Base-by-base conservation (phyloP, 768 basidiomycete genomes). In the Gymnopilus junonius region DNA sequence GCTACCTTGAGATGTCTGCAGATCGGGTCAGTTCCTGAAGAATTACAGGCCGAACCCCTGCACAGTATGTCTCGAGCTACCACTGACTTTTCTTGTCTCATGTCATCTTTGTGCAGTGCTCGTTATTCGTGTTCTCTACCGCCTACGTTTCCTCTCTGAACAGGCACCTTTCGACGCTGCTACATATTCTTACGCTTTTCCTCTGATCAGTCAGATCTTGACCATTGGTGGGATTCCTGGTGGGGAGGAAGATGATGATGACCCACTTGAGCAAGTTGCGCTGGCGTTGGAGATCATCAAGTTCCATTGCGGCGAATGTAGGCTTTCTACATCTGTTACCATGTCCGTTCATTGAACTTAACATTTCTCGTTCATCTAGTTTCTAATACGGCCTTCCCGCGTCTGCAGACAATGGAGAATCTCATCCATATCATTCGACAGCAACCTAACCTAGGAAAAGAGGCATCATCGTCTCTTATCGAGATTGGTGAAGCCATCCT, bases 111-210 rank as follows among this genome's bases (percentile, higher is more conserved):
- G 32, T 43, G 23, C 61, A 95, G 95, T 81, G 6, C 79, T 98
- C 32, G 82, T 96, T 25, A 79, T 93, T 48, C 92, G 97, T 27
- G 88, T 99, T 1, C 80, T 99, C 1, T 92, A 97, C 73, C 87
- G 93, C 20, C 74, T 99, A 0, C 87, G 92, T 20, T 90, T 85
- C 61, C 79, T 96, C 3, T 88, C 93, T 0, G 93, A 96, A 64
- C 90, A 93, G 65, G 77, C 85, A 0, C 87, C 94, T 0, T 90
- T 98, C 55, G 94, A 97, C 71, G 83, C 90, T 0, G 87, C 93
- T 1, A 95, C 95, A 0, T 97, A 93, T 75, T 87, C 92, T 0
- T 93, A 95, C 67, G 76, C 86, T 0, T 90, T 88, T 51, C 91
- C 94, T 8, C 81, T 99, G 12, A 76, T 98, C 4, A 85, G 80